These are phyloP conservation scores for Apiospora pterosperma DNA, from an alignment of 2,329 filamentous ascomycete species.

Conservation along the genomic window DNA sequence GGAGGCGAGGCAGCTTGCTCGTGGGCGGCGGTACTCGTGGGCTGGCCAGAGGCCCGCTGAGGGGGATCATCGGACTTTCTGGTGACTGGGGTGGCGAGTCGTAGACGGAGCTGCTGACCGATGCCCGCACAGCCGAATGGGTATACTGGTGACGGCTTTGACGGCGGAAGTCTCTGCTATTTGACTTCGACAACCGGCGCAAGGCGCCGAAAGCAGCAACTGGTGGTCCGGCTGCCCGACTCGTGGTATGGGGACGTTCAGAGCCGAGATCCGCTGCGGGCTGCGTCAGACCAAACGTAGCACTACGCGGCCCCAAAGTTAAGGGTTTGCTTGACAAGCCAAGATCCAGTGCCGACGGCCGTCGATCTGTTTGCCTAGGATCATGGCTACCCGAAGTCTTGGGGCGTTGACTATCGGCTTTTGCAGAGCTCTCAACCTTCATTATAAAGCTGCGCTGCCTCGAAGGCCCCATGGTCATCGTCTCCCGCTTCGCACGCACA, in stretches of 20 bases:
- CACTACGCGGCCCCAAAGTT: background rate
- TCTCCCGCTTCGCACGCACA: conserved; percentile 49
- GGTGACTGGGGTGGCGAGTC: conserved; percentile 4
- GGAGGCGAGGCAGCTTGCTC: background rate
- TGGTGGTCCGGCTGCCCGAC: background rate
- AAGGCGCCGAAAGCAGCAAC: conserved; percentile 1
- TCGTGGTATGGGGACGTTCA: background rate
- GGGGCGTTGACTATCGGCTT: conserved; percentile 12
- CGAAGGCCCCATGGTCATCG: conserved; percentile 42
- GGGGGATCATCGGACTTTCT: conserved; percentile 6
- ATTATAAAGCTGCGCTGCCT: conserved; percentile 46
- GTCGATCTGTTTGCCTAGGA: background rate
- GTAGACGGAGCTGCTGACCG: background rate
- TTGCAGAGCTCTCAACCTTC: conserved; percentile 35
- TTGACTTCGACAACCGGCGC: conserved; percentile 5
- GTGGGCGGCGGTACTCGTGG: background rate
- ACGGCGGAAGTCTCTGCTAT: background rate
- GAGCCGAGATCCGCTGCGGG: background rate
- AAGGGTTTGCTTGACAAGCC: conserved; percentile 5
- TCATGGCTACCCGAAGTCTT: conserved; percentile 17
- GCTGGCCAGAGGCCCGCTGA: conserved; percentile 4
- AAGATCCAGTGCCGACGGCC: conserved; percentile 14
- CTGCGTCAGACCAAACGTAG: background rate
- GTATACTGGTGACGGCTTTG: conserved; percentile 9
- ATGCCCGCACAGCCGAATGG: background rate